Evolutionary conservation across 176 grass and related monocot genomes (phyloP), one percentile per base, ranked within the genome.

Genomic region (Carex parvula): DNA sequence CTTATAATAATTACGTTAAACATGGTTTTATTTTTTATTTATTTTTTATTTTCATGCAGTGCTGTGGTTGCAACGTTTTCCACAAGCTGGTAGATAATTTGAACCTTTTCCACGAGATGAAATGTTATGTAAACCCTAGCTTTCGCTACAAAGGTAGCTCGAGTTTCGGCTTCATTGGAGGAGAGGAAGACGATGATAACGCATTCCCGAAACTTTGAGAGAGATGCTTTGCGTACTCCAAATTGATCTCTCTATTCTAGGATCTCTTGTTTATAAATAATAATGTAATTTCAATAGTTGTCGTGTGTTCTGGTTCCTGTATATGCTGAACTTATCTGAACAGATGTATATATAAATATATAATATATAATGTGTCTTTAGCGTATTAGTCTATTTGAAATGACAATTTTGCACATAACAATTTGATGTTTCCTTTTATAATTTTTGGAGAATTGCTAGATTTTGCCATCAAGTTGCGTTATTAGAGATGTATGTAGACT

Each of bases 61-160:
- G 96, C 75, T 95, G 93, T 10, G 96, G 96, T 1, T 99, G 96
- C 88, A 99, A 98, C 46, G 58, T 98, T 33, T 95, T 98, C 77
- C 96, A 99, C 81, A 99, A 92, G 75, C 68, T 95, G 83, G 93
- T 99, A 11, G 96, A 99, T 84, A 98, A 95, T 81, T 83, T 98
- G 85, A 98, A 98, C 80, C 88, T 95, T 66, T 99, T 99, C 59
- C 93, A 99, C 70, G 91, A 89, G 83, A 99, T 95, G 89, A 99
- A 99, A 64, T 99, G 96, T 63, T 99, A 95, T 0, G 93, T 95
- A 12, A 94, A 92, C 26, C 93, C 93, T 1, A 94, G 92, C 60
- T 99, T 99, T 63, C 93, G 69, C 60, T 93, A 90, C 15, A 89
- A 93, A 70, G 93, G 91, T 16, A 88, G 95, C 18, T 86, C 89